A percentile compares a stretch with the other conserved stretches of the same genome.
Conservation (phyloP, 306 rosid genomes). For the Quercus variabilis region DNA sequence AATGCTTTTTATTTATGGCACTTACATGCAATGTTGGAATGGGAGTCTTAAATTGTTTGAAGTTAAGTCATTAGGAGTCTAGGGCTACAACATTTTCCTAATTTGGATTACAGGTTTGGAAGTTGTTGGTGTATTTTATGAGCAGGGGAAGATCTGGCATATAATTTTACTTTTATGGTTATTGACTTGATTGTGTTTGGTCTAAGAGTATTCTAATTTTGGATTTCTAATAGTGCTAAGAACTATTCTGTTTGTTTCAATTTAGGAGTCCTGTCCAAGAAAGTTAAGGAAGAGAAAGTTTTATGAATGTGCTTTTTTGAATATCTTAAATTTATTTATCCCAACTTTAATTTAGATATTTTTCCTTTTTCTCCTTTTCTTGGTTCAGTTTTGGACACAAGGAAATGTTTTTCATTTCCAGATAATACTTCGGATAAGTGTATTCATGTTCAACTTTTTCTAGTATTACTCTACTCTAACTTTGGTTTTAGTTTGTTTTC, state of each 20-base stretch:
- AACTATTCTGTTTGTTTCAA: too few relatives aligned
- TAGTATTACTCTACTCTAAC: slow-evolving; percentile 1
- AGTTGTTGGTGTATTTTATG: background rate
- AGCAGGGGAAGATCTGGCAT: background rate
- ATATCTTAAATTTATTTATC: background rate
- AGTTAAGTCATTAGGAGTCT: background rate
- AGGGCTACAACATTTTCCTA: background rate
- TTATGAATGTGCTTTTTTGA: background rate
- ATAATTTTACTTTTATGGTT: background rate
- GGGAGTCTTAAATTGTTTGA: background rate
- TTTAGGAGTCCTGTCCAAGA: too few relatives aligned
- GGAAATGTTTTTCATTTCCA: slow-evolving; percentile 7
- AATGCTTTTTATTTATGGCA: too few relatives aligned
- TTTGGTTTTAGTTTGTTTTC: slow-evolving; percentile 21
- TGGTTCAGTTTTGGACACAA: slow-evolving; percentile 12
- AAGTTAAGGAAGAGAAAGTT: too few relatives aligned
- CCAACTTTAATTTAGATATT: background rate
- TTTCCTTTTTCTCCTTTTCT: background rate
- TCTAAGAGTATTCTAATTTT: too few relatives aligned
- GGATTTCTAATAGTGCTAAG: too few relatives aligned
- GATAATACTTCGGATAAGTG: background rate
- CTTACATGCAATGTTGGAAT: background rate
- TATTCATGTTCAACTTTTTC: slow-evolving; percentile 5
- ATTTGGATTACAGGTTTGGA: background rate
- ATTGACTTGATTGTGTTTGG: background rate